phyloP scores from a whole-genome alignment of 2,329 filamentous ascomycete genomes.

The Hirsutella thompsonii region DNA sequence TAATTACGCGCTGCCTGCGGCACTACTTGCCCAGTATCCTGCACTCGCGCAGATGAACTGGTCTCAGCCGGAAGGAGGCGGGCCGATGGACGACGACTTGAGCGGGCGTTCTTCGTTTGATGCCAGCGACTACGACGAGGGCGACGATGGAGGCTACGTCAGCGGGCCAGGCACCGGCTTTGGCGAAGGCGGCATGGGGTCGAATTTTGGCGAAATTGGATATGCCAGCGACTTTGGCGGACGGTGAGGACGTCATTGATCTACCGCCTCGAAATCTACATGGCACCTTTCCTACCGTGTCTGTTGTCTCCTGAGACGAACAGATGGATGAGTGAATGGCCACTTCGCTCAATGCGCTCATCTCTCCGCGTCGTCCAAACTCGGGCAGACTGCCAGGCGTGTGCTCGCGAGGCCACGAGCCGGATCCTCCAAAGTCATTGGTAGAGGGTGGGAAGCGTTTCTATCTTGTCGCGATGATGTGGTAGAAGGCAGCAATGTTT shows the following conservation, averaged over 20 bases:
- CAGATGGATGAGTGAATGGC: too few relatives aligned
- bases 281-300: too few relatives aligned
- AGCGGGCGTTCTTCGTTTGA: constrained; percentile 74
- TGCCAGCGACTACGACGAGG: constrained; percentile 64
- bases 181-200: constrained; percentile 41
- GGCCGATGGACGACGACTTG: constrained; percentile 63
- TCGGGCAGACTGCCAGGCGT: too few relatives aligned
- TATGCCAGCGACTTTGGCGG: constrained; percentile 39
- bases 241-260: constrained; percentile 15
- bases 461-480: not conserved
- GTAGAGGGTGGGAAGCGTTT: too few relatives aligned
- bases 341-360: too few relatives aligned
- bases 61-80: constrained; percentile 50
- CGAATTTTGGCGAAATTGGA: constrained; percentile 40
- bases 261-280: too few relatives aligned
- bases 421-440: too few relatives aligned
- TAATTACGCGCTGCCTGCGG: constrained; percentile 66
- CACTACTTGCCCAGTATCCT: constrained; percentile 82
- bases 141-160: constrained; percentile 57
- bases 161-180: constrained; percentile 49
- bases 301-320: too few relatives aligned
- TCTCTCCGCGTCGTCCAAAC: too few relatives aligned
- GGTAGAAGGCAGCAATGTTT: not conserved
- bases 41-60: constrained; percentile 86
- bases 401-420: too few relatives aligned